Evolutionary conservation across 257 asterid species (phyloP).

Genomic region (Agastache rugosa): DNA sequence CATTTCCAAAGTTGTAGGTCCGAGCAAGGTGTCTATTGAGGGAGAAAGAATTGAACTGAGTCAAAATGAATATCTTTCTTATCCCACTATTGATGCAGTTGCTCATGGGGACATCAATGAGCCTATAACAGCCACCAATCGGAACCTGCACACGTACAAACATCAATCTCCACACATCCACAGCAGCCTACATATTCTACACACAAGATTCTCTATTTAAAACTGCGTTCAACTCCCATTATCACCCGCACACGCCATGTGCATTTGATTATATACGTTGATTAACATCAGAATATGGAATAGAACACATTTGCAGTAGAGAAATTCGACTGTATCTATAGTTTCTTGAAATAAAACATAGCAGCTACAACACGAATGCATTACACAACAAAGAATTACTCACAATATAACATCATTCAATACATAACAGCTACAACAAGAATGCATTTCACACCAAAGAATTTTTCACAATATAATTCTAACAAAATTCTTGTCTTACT

Average conservation of each 20-base stretch:
- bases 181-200: background rate
- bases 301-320: background rate
- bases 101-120: slow-evolving; percentile 95
- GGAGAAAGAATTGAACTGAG: slow-evolving; percentile 94
- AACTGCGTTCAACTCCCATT: too few species aligned
- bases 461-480: background rate
- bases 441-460: background rate
- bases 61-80: slow-evolving; percentile 81
- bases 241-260: too few species aligned
- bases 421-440: slow-evolving; percentile 9
- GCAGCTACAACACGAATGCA: background rate
- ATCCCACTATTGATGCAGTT: slow-evolving; percentile 98
- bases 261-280: too few species aligned
- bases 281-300: too few species aligned
- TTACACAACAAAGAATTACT: background rate
- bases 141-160: slow-evolving; percentile 65
- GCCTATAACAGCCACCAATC: slow-evolving; percentile 91
- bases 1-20: slow-evolving; percentile 77
- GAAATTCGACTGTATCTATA: background rate
- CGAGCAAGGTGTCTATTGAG: slow-evolving; percentile 94
- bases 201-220: background rate
- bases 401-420: background rate
- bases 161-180: background rate
- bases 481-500: slow-evolving; percentile 51
- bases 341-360: slow-evolving; percentile 6